Evolutionary conservation across 805 yeast species (phyloP).

Genomic region (Candida vaughaniae): DNA sequence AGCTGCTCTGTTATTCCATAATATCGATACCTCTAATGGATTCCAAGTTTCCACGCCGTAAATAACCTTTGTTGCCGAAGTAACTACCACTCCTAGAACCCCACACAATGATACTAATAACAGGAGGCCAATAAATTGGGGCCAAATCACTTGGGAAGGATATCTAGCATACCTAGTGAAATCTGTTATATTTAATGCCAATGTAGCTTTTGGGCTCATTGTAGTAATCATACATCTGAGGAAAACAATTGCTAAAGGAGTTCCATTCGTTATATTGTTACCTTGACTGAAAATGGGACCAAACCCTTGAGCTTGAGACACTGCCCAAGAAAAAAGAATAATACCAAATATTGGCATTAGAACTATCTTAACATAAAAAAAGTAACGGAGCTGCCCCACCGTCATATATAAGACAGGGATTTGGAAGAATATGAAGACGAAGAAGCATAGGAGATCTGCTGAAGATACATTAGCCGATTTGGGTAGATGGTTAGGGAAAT

Average conservation of each 20-base stretch:
- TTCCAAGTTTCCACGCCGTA: slow-evolving; percentile 15
- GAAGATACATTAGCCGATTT: too few relatives aligned
- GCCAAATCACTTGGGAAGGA: slow-evolving; percentile 7
- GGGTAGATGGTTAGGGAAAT: too few relatives aligned
- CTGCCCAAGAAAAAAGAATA: too few relatives aligned
- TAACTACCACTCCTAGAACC: slow-evolving; percentile 13
- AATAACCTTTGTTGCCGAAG: slow-evolving; percentile 13
- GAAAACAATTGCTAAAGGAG: slow-evolving; percentile 14
- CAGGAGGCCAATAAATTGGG: slow-evolving; percentile 14
- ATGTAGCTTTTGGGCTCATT: slow-evolving; percentile 15
- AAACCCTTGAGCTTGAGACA: too few relatives aligned
- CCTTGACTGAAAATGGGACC: slow-evolving; percentile 13
- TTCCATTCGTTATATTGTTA: slow-evolving; percentile 3
- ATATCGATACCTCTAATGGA: slow-evolving; percentile 48
- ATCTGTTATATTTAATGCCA: too few relatives aligned
- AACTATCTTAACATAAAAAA: too few relatives aligned
- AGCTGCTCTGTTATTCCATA: slow-evolving; percentile 43
- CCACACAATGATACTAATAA: slow-evolving; percentile 11
- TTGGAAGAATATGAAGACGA: too few relatives aligned
- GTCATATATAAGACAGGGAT: too few relatives aligned
- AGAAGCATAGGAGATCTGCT: too few relatives aligned
- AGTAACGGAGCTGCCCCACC: too few relatives aligned
- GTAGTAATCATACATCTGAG: slow-evolving; percentile 12
- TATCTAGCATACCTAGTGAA: slow-evolving; percentile 9
- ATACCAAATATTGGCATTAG: too few relatives aligned